A percentile compares a stretch with the other conserved stretches of the same genome.
Evolutionary conservation across 2,329 filamentous ascomycete species (phyloP).

Genomic region (Domatiomyces catenatus): DNA sequence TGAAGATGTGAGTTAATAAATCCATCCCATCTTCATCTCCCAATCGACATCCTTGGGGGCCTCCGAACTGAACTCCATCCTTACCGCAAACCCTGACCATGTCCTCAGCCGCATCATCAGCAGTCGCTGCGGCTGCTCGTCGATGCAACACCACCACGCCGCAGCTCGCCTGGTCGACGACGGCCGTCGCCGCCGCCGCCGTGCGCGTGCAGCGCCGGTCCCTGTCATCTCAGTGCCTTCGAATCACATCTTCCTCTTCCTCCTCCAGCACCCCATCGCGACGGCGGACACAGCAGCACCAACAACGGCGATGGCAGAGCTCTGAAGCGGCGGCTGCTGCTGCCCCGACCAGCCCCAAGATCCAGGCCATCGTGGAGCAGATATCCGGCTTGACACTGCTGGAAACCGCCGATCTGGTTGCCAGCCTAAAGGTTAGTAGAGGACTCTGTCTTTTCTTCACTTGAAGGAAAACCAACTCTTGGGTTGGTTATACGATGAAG

Average conservation of each 20-base stretch:
- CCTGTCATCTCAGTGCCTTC: constrained; percentile 21
- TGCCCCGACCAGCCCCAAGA: constrained; percentile 60
- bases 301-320: constrained; percentile 65
- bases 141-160: not conserved
- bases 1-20: not conserved
- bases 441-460: not conserved
- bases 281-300: constrained; percentile 18
- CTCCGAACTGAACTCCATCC: not conserved
- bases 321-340: constrained; percentile 52
- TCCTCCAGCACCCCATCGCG: constrained; percentile 23
- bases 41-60: not conserved
- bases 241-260: constrained; percentile 27
- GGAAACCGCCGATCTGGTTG: constrained; percentile 92
- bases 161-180: not conserved
- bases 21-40: not conserved
- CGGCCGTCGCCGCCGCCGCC: too few species aligned
- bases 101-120: not conserved
- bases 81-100: not conserved
- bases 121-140: not conserved
- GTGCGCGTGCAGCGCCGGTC: constrained; percentile 4
- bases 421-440: constrained; percentile 68
- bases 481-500: not conserved
- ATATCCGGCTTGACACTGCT: constrained; percentile 96
- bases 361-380: constrained; percentile 86
- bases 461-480: not conserved